phyloP scores from a whole-genome alignment of 177 flowering plant genomes.

The Vitis hybrid region DNA sequence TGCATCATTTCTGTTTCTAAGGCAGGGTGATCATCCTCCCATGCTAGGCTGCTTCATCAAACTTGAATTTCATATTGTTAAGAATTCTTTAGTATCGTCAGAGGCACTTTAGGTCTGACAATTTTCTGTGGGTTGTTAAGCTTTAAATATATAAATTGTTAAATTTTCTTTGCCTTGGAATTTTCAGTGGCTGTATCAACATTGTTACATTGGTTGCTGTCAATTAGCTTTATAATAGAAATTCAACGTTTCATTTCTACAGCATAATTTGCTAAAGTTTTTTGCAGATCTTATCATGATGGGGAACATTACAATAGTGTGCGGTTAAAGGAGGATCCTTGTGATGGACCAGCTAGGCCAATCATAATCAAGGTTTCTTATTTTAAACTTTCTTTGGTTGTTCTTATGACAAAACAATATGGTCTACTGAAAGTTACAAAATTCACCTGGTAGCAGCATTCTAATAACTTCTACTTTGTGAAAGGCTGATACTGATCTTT shows the following conservation, averaged over 20 bases:
- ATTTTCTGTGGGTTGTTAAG: background rate
- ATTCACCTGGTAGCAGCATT: constrained; percentile 13
- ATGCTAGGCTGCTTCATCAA: background rate
- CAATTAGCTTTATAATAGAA: background rate
- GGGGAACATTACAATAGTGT: constrained; percentile 91
- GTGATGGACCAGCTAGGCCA: constrained; percentile 72
- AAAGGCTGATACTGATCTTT: constrained; percentile 84
- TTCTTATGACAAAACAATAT: background rate
- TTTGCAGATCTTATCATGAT: constrained; percentile 86
- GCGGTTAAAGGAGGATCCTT: constrained; percentile 69
- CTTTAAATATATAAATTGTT: background rate
- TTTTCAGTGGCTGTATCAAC: background rate
- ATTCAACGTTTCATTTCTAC: background rate
- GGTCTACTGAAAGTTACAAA: background rate
- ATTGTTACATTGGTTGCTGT: background rate
- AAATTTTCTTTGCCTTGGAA: background rate
- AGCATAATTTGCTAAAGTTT: constrained; percentile 10
- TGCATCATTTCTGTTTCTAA: background rate
- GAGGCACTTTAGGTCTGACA: background rate
- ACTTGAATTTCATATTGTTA: background rate
- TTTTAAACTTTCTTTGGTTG: background rate
- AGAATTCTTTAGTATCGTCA: background rate
- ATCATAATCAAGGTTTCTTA: constrained; percentile 65
- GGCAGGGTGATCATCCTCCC: background rate
- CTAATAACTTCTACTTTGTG: constrained; percentile 38